Evolutionary conservation across 1,284 basidiomycete species (phyloP), one percentile per base, ranked within the genome.

Genomic region (Erythrobasidium hasegawianum): DNA sequence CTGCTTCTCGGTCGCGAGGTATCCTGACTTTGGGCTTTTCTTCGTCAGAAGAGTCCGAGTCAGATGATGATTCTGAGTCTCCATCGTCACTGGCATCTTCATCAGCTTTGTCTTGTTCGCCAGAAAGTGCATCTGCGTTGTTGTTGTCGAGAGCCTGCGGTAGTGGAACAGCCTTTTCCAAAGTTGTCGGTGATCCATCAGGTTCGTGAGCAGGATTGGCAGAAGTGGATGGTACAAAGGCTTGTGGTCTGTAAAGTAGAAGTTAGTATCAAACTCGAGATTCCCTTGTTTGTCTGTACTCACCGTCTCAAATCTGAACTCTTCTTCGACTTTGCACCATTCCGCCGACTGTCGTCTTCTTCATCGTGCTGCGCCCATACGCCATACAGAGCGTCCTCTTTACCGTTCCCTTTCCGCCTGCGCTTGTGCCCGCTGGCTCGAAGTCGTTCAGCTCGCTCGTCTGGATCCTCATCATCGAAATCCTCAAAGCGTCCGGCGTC

Each of bases 331-430:
- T 24, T 47, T 47, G n/a, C 41, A 71, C 67, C 72, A 68, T 68
- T 33, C 33, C 70, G 73, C 69, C 71, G 69, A 74, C 61, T 43
- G 45, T 52, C 57, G 22, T 54, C 84, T 20, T 86, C 85, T 41
- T 88, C 86, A 64, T 86, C 86, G 52, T 85, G 82, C 0, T 87
- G 85, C 0, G 81, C 89, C 78, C 92, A 94, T 0, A 91, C 81
- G 2, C 92, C 92, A 73, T 94, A 92, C 64, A 88, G 82, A 1
- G 87, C 87, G 64, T 86, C 84, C 40, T 88, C 87, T 76, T 87
- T 89, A 27, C 83, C 85, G 65, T 84, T 80, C 8, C 77, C 71
- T 74, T 81, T 85, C 58, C 84, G 81, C 26, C 73, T 72, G 64
- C 84, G 83, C 72, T 87, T 89, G 62, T 76, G 76, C 68, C 84